Conservation (phyloP, 345 rosid genomes). For the Lumnitzera racemosa region DNA sequence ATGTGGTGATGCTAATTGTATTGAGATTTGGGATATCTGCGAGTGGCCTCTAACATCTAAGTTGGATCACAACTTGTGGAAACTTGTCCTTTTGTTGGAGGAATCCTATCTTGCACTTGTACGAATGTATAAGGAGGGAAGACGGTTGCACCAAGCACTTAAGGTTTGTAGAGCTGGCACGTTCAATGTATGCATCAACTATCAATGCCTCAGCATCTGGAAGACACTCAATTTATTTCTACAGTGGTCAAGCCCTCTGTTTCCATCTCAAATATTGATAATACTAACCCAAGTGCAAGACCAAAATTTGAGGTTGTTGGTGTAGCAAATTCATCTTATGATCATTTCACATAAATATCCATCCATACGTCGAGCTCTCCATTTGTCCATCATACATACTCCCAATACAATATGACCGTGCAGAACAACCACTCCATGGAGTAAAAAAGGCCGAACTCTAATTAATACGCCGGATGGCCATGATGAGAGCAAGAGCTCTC, state of each 20-base stretch:
- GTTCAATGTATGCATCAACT: conserved; percentile 59
- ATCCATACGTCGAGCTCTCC: no score
- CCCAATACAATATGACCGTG: no score
- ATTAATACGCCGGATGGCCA: no score
- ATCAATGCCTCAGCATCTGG: conserved; percentile 77
- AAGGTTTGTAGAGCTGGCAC: conserved; percentile 77
- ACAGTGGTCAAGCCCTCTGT: conserved; percentile 41
- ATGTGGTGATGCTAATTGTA: conserved; percentile 95
- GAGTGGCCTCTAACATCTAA: conserved; percentile 92
- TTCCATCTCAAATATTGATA: conserved; percentile 18
- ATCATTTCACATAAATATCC: conserved; percentile 11
- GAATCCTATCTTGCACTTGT: conserved; percentile 89
- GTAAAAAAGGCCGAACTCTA: no score
- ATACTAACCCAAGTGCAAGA: conserved; percentile 15
- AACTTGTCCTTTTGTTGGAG: conserved; percentile 89
- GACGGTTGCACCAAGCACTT: conserved; percentile 73
- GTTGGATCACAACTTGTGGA: conserved; percentile 81
- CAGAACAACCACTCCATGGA: no score
- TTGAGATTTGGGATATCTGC: conserved; percentile 89
- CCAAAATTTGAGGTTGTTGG: conserved; percentile 23
- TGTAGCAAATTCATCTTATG: conserved; percentile 26
- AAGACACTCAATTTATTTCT: conserved; percentile 60
- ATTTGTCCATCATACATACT: no score
- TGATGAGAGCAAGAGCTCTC: no score
- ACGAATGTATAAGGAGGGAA: conserved; percentile 75